Evolutionary conservation across 129 eudicot species (phyloP), one percentile per base, ranked within the genome.

Genomic region (Artemisia argyi): DNA sequence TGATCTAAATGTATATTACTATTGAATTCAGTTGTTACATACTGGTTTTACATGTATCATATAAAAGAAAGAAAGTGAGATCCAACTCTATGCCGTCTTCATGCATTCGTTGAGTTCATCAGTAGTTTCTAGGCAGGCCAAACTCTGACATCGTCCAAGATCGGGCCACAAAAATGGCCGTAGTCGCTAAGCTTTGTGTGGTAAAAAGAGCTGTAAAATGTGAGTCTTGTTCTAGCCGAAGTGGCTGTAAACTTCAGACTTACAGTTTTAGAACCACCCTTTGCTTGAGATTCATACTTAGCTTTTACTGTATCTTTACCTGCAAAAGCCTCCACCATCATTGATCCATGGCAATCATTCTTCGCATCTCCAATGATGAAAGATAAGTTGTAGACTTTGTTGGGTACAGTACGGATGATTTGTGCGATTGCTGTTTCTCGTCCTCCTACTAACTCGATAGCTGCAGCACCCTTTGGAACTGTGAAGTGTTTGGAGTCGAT

Each of bases 241-340:
- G 46, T 61, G 12, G 92, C 92, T 62, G 39, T 72, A 59, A 87
- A 87, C 64, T 76, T 81, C 67, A 87, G 78, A 60, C 52, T 76
- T 3, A 68, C 86, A 1, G 66, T 18, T 39, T 30, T 76, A 16
- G 42, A 75, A 3, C 78, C 79, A 39, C 92, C 92, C 47, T 81
- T 81, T 12, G 86, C 92, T 46, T 12, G 76, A 16, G 91, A 77
- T 52, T 61, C 78, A 24, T 76, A 66, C 3, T 79, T 75, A 1
- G 63, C 91, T 56, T 87, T 86, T 11, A 85, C 26, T 13, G 80
- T 81, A 51, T 50, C 73, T 47, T 73, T 90, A 4, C 84, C 94
- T 1, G 95, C 95, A 54, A 80, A 85, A 17, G 88, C 97, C 76
- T 91, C 97, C 17, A 91, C 84, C 86, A 83, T 73, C 97, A 91